Base-by-base conservation (phyloP, 2,329 filamentous ascomycete species). In the Epicoccum nigrum region DNA sequence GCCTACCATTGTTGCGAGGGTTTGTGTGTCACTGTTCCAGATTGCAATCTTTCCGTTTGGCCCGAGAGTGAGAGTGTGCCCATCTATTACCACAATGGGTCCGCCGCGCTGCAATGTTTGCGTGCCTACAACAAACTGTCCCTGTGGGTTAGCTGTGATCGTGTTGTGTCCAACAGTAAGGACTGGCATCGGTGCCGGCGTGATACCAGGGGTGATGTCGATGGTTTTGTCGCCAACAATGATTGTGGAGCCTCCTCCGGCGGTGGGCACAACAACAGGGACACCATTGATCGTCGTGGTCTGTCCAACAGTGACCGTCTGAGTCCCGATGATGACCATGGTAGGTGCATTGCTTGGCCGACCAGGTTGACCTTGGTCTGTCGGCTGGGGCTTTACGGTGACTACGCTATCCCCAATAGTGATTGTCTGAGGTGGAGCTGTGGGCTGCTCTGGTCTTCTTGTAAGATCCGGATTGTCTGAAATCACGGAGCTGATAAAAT, bases 31-130 rank as follows among this genome's bases (percentile, higher is more conserved):
- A 16, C 70, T 70, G 38, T 73, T 73, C 16, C 76, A 63, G 0
- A 77, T 56, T 1, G 75, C 63, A 17, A 72, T 67, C 13, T 62
- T 67, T 7, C 67, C 74, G 31, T 68, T 73, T 11, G 72, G 64
- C 11, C 64, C 69, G 4, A 75, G 54, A 12, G 68, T 71, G 2
- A 74, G 42, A 4, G 63, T 68, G 23, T 71, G 74, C 4, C 60
- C 75, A 31, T 70, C 67, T 0, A 77, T 62, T 1, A 64, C 68
- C 15, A 76, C 60, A 1, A 69, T 59, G 6, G 69, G 57, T 1
- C 73, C 73, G 20, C 72, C 73, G 19, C 69, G 65, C 21, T 53
- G 54, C 3, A 76, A 60, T 6, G 65, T 73, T 34, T 71, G 45
- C 6, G 66, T 59, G 12, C 65, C 71, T n/a, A 76, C 48, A 6